Conservation (phyloP, 441 rosid species). For the Flueggea neowawraea region DNA sequence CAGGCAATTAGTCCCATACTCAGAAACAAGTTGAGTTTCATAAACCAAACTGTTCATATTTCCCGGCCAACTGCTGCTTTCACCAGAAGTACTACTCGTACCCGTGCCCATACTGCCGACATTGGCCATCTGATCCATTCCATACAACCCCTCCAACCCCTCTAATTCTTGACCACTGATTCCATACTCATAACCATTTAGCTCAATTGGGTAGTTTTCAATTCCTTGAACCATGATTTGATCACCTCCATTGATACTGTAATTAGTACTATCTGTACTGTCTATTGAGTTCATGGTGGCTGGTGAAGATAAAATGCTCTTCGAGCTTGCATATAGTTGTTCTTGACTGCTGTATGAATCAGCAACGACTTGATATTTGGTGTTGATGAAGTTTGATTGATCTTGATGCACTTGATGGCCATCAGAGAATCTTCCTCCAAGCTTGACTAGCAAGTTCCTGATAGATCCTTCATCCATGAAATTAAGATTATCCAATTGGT, state of each 20-base stretch:
- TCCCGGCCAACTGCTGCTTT: conserved; percentile 39
- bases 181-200: conserved; percentile 21
- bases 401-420: conserved; percentile 17
- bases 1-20: conserved; percentile 27
- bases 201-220: conserved; percentile 18
- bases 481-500: conserved; percentile 17
- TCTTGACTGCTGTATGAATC: conserved; percentile 20
- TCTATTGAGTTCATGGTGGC: conserved; percentile 22
- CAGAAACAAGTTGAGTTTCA: conserved; percentile 26
- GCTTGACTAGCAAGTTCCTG: conserved; percentile 28
- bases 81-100: conserved; percentile 24
- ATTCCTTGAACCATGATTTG: conserved; percentile 20
- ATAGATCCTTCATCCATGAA: conserved; percentile 44
- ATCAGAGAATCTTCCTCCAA: conserved; percentile 43
- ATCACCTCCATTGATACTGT: conserved; percentile 7
- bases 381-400: conserved; percentile 10
- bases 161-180: conserved; percentile 22
- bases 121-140: conserved; percentile 21
- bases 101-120: conserved; percentile 25
- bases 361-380: conserved; percentile 17
- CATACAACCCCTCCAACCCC: conserved; percentile 26
- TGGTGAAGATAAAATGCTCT: conserved; percentile 24
- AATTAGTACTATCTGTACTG: background rate
- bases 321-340: conserved; percentile 23
- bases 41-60: conserved; percentile 29